Conservation (phyloP, 192 early-diverging fungal species). For the Coemansia sp. region DNA sequence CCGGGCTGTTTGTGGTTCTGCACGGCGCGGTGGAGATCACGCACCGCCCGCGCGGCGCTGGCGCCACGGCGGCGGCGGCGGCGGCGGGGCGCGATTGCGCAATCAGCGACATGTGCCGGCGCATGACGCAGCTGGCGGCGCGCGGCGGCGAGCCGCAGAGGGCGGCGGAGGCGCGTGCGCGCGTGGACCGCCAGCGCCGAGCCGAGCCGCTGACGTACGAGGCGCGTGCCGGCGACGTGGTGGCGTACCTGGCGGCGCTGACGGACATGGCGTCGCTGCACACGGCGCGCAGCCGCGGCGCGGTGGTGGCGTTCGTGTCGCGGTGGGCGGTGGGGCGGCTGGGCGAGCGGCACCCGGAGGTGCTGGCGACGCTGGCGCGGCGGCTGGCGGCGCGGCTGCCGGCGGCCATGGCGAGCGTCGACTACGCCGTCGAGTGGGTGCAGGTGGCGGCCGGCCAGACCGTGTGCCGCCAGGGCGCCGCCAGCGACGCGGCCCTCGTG, state of each 20-base stretch:
- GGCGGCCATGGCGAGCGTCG: constrained; percentile 75
- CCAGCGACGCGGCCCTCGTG: constrained; percentile 85
- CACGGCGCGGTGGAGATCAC: constrained; percentile 77
- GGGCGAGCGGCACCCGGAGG: constrained; percentile 77
- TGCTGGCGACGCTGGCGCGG: constrained; percentile 82
- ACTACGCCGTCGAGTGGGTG: constrained; percentile 90
- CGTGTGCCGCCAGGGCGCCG: constrained; percentile 81
- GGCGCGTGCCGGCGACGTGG: constrained; percentile 80
- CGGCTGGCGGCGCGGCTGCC: constrained; percentile 77
- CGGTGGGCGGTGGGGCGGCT: constrained; percentile 78
- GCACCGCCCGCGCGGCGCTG: constrained; percentile 6
- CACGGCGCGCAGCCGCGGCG: constrained; percentile 71
- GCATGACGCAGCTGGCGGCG: constrained; percentile 39
- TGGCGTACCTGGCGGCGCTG: constrained; percentile 88
- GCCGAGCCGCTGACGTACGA: constrained; percentile 64
- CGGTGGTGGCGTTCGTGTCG: constrained; percentile 83
- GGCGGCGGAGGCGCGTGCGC: no score
- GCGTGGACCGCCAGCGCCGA: no score
- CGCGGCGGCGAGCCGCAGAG: no score
- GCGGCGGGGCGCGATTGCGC: background rate
- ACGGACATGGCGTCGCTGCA: constrained; percentile 89
- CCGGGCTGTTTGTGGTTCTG: constrained; percentile 88
- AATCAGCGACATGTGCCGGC: constrained; percentile 27
- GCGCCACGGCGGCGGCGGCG: background rate
- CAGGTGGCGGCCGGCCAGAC: constrained; percentile 91